A percentile compares a stretch with the other conserved stretches of the same genome.
Evolutionary conservation across 2,329 filamentous ascomycete genomes (phyloP).

Genomic region (Shiraia sp.): DNA sequence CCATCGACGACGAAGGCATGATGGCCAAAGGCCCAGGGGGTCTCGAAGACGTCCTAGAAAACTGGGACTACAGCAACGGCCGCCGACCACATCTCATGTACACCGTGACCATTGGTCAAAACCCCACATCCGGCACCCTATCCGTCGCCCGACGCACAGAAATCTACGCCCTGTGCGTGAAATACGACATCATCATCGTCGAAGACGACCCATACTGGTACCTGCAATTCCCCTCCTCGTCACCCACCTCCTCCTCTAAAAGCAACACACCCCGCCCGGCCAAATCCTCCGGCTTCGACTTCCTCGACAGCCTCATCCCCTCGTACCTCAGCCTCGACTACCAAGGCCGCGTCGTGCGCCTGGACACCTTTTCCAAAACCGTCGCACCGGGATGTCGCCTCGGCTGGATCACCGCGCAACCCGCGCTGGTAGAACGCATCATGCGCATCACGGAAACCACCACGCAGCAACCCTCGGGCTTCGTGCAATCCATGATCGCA

Average conservation of each 20-base stretch:
- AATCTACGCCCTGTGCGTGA: constrained; percentile 77
- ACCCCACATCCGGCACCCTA: constrained; percentile 79
- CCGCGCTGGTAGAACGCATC: constrained; percentile 74
- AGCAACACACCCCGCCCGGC: constrained; percentile 45
- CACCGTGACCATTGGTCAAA: constrained; percentile 89
- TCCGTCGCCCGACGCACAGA: constrained; percentile 74
- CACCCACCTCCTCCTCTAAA: no score
- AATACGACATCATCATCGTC: constrained; percentile 86
- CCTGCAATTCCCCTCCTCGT: constrained; percentile 80
- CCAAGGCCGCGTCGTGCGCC: constrained; percentile 83
- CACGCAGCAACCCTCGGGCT: constrained; percentile 85
- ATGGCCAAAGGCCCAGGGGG: constrained; percentile 71
- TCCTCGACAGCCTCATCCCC: constrained; percentile 80
- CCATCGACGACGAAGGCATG: constrained; percentile 81
- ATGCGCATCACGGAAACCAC: constrained; percentile 73
- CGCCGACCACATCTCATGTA: constrained; percentile 84
- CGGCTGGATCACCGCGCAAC: constrained; percentile 88
- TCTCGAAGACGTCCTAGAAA: constrained; percentile 75
- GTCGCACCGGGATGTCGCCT: constrained; percentile 86
- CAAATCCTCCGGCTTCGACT: constrained; percentile 69
- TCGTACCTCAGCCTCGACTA: constrained; percentile 81
- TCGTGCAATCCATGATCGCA: constrained; percentile 82
- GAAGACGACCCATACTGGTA: constrained; percentile 98
- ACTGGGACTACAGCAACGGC: constrained; percentile 77
- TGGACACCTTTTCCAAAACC: constrained; percentile 95